phyloP scores from a whole-genome alignment of 768 basidiomycete genomes.

The Nidularia sp. region DNA sequence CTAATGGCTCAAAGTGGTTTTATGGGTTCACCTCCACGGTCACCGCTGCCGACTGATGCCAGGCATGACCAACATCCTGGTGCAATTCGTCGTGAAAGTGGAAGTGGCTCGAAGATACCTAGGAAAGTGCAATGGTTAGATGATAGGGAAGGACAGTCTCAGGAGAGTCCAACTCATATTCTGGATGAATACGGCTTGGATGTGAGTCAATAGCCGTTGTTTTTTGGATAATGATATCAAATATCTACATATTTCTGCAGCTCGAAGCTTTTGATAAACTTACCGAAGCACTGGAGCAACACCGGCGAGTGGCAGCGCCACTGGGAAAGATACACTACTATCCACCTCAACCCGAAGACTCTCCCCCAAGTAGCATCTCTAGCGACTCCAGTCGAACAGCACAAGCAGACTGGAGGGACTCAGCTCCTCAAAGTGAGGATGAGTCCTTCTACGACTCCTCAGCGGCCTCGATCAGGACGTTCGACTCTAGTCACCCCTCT shows the following conservation, averaged over 20 bases:
- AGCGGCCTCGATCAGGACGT: background rate
- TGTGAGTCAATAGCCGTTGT: slow-evolving; percentile 27
- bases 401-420: slow-evolving; percentile 3
- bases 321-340: slow-evolving; percentile 22
- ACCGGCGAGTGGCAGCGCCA: slow-evolving; percentile 23
- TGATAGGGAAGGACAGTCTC: slow-evolving; percentile 7
- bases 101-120: background rate
- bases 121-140: slow-evolving; percentile 50
- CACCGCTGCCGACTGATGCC: too few relatives aligned
- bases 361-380: slow-evolving; percentile 1
- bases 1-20: too few relatives aligned
- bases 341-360: slow-evolving; percentile 15
- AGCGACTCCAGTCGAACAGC: too few relatives aligned
- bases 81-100: too few relatives aligned
- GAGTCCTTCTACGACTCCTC: background rate
- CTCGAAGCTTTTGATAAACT: slow-evolving; percentile 40
- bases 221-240: slow-evolving; percentile 3
- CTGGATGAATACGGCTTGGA: slow-evolving; percentile 53
- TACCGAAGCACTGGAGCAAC: slow-evolving; percentile 46
- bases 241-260: slow-evolving; percentile 19
- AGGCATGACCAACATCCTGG: too few relatives aligned
- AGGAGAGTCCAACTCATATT: slow-evolving; percentile 22
- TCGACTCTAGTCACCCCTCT: slow-evolving; percentile 4
- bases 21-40: too few relatives aligned
- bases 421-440: background rate